Conservation (phyloP, 225 moss, liverwort and hornwort species). For the Neckera pumila region DNA sequence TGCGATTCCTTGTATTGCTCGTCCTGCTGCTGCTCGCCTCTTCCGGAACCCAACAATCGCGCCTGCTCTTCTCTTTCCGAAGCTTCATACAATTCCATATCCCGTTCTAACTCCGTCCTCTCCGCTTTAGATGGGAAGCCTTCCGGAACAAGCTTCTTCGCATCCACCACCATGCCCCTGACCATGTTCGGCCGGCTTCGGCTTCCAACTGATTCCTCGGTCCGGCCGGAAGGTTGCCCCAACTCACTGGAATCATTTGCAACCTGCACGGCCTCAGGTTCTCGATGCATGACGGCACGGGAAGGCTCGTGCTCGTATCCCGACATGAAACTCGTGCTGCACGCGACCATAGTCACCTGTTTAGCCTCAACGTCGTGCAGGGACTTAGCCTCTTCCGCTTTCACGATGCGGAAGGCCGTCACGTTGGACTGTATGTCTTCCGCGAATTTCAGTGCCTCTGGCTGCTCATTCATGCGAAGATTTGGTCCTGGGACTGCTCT, state of each 20-base stretch:
- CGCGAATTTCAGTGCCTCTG: neutral
- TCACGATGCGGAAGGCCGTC: neutral
- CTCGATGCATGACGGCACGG: neutral
- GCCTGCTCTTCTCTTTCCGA: conserved; percentile 56
- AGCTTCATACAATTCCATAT: conserved; percentile 64
- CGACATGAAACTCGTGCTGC: neutral
- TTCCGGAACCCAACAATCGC: conserved; percentile 16
- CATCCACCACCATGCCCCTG: neutral
- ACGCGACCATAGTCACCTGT: neutral
- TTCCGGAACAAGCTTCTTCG: neutral
- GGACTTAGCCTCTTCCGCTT: neutral
- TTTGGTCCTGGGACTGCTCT: neutral
- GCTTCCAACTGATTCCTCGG: neutral
- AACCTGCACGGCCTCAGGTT: neutral
- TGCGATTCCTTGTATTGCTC: conserved; percentile 10
- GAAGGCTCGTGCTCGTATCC: neutral
- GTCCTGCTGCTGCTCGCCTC: conserved; percentile 30
- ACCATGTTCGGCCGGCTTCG: neutral
- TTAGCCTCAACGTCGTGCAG: neutral
- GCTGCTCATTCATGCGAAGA: conserved; percentile 1
- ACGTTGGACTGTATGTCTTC: neutral
- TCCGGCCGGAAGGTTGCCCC: neutral
- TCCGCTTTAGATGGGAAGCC: neutral
- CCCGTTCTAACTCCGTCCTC: conserved; percentile 65
- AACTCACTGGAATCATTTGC: neutral